Base-by-base conservation (phyloP, 2,329 filamentous ascomycete species). In the Lachnellula arida region DNA sequence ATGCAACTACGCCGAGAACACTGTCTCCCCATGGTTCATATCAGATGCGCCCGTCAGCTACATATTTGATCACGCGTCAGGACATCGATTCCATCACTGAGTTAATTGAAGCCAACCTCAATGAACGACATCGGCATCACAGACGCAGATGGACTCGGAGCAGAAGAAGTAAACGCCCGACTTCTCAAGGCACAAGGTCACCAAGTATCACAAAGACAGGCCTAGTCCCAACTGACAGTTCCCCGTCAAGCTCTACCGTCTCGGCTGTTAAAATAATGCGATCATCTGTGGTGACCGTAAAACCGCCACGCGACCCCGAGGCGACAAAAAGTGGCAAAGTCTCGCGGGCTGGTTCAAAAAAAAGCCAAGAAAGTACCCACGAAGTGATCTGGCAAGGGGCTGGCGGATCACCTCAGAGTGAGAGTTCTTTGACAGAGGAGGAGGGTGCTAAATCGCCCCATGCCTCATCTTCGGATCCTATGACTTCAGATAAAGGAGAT, bases 311-410 rank as follows among this genome's bases (percentile, higher is more conserved):
- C 19, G 50, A 52, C 50, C 54, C 51, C 9, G 48, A 55, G 42
- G 57, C 60, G 8, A 39, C 9, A 19, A 54, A 39, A 15, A 35
- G 48, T 28, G 44, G 44, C 14, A 28, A 25, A 19, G 17, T 50
- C 7, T 52, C 53, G 15, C 39, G 43, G 14, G 2, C 35, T 0
- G 25, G 40, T 14, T 53, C 62, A 4, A 34, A 49, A 23, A 54
- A 50, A 42, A 66, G 59, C 7, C 46, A 51, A 32, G 51, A 49
- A 37, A 66, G 59, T 49, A 40, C 60, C 8, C 60, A 67, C 46
- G 65, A 67, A 50, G 54, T 67, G 6, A 59, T 67, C 12, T 67
- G 65, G 65, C 49, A 66, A 46, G 60, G 53, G 17, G 15, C 11
- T 7, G 49, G 40, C 12, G 46, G 25, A 7, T 58, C 51, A 11